Evolutionary conservation across 345 rosid genomes (phyloP), one percentile per base, ranked within the genome.

Genomic region (Zanthoxylum bungeanum): DNA sequence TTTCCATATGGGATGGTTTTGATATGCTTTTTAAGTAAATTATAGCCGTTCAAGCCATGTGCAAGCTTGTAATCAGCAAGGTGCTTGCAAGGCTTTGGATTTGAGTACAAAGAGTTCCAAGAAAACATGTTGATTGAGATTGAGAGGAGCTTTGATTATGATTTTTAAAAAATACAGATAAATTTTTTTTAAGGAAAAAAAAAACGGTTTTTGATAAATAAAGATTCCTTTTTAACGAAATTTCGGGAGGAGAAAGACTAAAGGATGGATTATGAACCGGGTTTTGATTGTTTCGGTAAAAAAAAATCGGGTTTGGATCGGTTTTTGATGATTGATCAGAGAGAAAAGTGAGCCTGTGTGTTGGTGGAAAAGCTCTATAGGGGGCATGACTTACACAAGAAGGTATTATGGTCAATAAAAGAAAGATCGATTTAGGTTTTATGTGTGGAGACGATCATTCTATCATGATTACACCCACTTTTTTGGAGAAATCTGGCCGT

Each of bases 31-130:
- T 83, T 81, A 49, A 93, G 80, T 39, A 85, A 81, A 50, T 73
- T 79, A 82, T 79, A 91, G 64, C 86, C 91, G 81, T 65, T 71
- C 64, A 76, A 75, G 51, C 92, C 91, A 77, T 85, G 73, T 55
- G 75, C 89, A 47, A 83, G 87, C 90, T 89, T 91, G 85, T 87
- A 91, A 78, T 87, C 85, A 30, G 92, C 87, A 21, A 91, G 83
- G 80, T 93, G 98, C 60, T 74, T 76, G 86, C 97, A 93, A 55
- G 84, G 85, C 63, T 86, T 85, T 57, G 96, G 90, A 47, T 74
- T 78, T 66, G 84, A 60, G 76, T 64, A 71, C 59, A 68, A 75
- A 74, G 80, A 65, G 75, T 78, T 83, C 67, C 86, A 77, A 68
- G 81, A 71, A 60, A 84, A 79, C 97, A 91, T 88, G 70, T 65